Conservation (phyloP, 805 yeast genomes). For the Candida boidinii region DNA sequence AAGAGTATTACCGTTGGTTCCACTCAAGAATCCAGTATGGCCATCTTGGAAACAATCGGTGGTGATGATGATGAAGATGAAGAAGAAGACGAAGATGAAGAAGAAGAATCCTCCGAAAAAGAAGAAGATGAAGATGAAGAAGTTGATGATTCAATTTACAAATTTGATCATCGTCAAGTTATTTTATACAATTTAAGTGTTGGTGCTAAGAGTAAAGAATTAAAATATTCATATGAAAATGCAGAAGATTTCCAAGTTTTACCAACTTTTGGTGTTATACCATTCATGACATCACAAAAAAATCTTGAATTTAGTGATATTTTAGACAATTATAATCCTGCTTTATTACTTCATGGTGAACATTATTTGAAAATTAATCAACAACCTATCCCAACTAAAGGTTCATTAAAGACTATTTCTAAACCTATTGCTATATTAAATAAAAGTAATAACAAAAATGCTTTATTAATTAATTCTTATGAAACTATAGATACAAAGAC, state of each 20-base stretch:
- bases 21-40: slow-evolving; percentile 73
- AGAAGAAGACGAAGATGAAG: slow-evolving; percentile 33
- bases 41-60: slow-evolving; percentile 59
- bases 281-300: slow-evolving; percentile 60
- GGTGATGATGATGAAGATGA: slow-evolving; percentile 36
- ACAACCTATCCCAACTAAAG: slow-evolving; percentile 74
- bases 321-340: slow-evolving; percentile 80
- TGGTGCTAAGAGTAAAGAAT: slow-evolving; percentile 74
- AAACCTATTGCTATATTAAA: slow-evolving; percentile 68
- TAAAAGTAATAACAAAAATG: slow-evolving; percentile 67
- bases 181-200: slow-evolving; percentile 83
- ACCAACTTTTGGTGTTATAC: slow-evolving; percentile 87
- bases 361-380: slow-evolving; percentile 74
- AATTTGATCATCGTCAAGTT: slow-evolving; percentile 59
- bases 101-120: slow-evolving; percentile 36
- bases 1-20: slow-evolving; percentile 45
- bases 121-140: slow-evolving; percentile 35
- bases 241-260: slow-evolving; percentile 71
- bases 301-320: slow-evolving; percentile 48
- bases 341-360: slow-evolving; percentile 89
- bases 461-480: slow-evolving; percentile 65
- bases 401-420: slow-evolving; percentile 49
- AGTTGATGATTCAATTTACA: slow-evolving; percentile 35
- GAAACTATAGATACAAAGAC: slow-evolving; percentile 59
- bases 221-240: slow-evolving; percentile 74